phyloP scores from a whole-genome alignment of 2,329 filamentous ascomycete genomes.

The Leptodontidium sp. region DNA sequence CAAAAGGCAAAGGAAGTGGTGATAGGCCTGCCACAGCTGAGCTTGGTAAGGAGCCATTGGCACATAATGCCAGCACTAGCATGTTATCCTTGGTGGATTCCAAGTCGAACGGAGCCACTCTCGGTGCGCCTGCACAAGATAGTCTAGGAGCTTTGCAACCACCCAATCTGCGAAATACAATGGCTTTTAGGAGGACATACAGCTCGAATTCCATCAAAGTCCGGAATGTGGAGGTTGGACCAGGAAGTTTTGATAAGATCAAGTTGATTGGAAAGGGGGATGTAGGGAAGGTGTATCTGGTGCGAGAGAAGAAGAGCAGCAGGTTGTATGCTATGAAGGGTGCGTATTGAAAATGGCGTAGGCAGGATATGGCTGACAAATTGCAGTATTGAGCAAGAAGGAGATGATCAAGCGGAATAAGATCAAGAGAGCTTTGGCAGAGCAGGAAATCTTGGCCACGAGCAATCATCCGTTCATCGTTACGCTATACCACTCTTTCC shows the following conservation, averaged over 20 bases:
- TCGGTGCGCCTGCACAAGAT: conserved; percentile 57
- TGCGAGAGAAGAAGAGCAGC: conserved; percentile 96
- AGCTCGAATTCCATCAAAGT: conserved; percentile 99
- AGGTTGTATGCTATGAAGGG: conserved; percentile 99
- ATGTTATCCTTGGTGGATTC: conserved; percentile 57
- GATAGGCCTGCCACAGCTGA: conserved; percentile 86
- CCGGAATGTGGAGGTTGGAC: conserved; percentile 93
- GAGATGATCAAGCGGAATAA: conserved; percentile 99
- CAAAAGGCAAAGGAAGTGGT: conserved; percentile 62
- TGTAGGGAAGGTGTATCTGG: conserved; percentile 97
- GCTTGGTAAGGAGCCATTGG: conserved; percentile 81
- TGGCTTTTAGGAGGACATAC: conserved; percentile 92
- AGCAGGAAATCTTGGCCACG: conserved; percentile 97
- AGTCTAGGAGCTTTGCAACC: conserved; percentile 69
- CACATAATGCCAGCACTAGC: conserved; percentile 61
- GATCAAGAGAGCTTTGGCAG: conserved; percentile 96
- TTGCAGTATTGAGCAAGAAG: conserved; percentile 93
- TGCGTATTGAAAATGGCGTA: conserved; percentile 53
- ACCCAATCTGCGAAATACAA: conserved; percentile 70
- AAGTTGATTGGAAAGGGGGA: conserved; percentile 99
- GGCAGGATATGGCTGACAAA: conserved; percentile 40
- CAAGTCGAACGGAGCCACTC: conserved; percentile 49
- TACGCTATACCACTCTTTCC: conserved; percentile 97
- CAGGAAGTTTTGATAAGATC: conserved; percentile 98
- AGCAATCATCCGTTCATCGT: conserved; percentile 99